These are phyloP conservation scores for Atkinsonella hypoxylon DNA, from an alignment of 2,329 filamentous ascomycete species.

Conservation along the genomic window DNA sequence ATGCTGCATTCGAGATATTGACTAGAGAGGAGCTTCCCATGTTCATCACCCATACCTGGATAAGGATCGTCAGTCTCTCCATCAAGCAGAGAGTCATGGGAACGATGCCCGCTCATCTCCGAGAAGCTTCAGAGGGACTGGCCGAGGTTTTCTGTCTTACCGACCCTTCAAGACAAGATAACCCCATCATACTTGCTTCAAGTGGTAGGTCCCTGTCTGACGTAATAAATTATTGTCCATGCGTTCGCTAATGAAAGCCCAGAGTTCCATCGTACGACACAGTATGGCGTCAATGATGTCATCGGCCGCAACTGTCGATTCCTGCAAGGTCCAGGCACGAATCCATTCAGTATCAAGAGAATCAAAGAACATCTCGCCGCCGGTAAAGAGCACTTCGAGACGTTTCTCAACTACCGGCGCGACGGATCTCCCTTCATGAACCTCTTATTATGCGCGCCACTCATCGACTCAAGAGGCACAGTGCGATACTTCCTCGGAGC, in stretches of 20 bases:
- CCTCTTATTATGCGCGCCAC: constrained; percentile 58
- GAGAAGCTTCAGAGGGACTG: constrained; percentile 60
- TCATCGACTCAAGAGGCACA: constrained; percentile 53
- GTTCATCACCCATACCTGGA: constrained; percentile 58
- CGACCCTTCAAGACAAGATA: constrained; percentile 60
- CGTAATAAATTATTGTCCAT: no score
- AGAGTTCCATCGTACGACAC: constrained; percentile 65
- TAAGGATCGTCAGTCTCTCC: constrained; percentile 56
- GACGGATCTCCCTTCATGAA: constrained; percentile 70
- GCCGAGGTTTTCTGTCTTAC: constrained; percentile 69
- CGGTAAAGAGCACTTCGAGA: constrained; percentile 57
- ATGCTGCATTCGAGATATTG: constrained; percentile 51
- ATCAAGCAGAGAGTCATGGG: constrained; percentile 57
- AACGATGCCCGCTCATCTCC: constrained; percentile 49
- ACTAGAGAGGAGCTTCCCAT: constrained; percentile 59
- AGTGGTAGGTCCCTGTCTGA: constrained; percentile 39
- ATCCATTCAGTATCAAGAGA: constrained; percentile 46
- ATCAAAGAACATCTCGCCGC: constrained; percentile 47
- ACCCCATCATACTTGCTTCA: constrained; percentile 67
- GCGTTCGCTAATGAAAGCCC: background rate
- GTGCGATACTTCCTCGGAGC: constrained; percentile 59
- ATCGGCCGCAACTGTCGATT: constrained; percentile 69
- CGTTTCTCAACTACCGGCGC: constrained; percentile 65
- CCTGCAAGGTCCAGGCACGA: constrained; percentile 62
- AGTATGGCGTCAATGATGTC: constrained; percentile 61